phyloP scores from a whole-genome alignment of 805 yeast species.

The Starmerella stellata region DNA sequence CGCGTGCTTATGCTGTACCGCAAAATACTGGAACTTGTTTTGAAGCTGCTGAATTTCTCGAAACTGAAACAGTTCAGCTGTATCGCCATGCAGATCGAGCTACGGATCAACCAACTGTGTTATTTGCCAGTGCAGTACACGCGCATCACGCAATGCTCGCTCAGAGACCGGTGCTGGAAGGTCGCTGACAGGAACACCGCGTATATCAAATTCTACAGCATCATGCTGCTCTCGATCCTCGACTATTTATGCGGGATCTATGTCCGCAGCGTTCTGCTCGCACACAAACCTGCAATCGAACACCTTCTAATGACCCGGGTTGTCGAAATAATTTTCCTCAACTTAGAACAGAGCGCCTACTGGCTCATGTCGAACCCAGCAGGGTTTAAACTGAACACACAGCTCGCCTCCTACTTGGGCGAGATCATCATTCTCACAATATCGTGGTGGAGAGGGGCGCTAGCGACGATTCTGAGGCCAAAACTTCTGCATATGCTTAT shows the following conservation, averaged over 20 bases:
- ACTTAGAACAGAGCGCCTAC: slow-evolving; percentile 32
- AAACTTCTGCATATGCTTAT: slow-evolving; percentile 2
- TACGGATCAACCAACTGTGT: slow-evolving; percentile 56
- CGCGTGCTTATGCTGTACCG: neutral
- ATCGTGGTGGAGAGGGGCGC: slow-evolving; percentile 36
- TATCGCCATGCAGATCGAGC: slow-evolving; percentile 63
- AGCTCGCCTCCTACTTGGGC: slow-evolving; percentile 68
- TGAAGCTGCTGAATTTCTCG: neutral
- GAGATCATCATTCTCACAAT: slow-evolving; percentile 75
- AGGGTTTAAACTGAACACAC: slow-evolving; percentile 80
- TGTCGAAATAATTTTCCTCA: slow-evolving; percentile 28
- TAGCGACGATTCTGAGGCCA: slow-evolving; percentile 3
- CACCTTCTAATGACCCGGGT: slow-evolving; percentile 19
- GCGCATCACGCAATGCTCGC: slow-evolving; percentile 30
- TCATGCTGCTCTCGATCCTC: slow-evolving; percentile 70
- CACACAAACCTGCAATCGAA: slow-evolving; percentile 15
- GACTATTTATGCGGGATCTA: slow-evolving; percentile 62
- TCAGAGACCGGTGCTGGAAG: slow-evolving; percentile 24
- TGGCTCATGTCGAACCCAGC: slow-evolving; percentile 86
- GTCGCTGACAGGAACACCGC: slow-evolving; percentile 28
- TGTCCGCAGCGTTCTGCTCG: slow-evolving; percentile 29
- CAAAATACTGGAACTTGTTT: neutral
- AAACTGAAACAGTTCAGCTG: slow-evolving; percentile 21
- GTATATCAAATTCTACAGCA: slow-evolving; percentile 56
- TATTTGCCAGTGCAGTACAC: slow-evolving; percentile 65